Evolutionary conservation across 2,329 filamentous ascomycete genomes (phyloP).

Genomic region (Coniochaeta hoffmannii): DNA sequence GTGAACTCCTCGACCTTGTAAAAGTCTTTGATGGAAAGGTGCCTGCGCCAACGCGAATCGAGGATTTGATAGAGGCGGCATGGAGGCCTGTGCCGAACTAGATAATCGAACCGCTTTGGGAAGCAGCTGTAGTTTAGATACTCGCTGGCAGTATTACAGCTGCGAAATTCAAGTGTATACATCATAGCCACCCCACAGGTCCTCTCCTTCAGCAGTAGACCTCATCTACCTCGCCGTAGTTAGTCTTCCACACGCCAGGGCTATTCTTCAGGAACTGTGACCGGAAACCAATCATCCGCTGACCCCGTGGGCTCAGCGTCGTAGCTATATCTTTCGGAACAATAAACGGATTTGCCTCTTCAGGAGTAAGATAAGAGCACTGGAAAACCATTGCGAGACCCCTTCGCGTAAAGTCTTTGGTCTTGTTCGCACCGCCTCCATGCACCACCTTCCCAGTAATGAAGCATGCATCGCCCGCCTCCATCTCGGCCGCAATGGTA

Average conservation of each 20-base stretch:
- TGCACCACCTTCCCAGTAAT: conserved; percentile 25
- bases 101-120: too few species aligned
- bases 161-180: too few species aligned
- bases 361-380: conserved; percentile 19
- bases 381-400: conserved; percentile 18
- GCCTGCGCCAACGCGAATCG: conserved; percentile 4
- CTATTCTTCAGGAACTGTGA: conserved; percentile 18
- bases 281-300: conserved; percentile 20
- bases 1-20: conserved; percentile 4
- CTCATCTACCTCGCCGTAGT: conserved; percentile 13
- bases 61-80: conserved; percentile 7
- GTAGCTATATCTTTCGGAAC: conserved; percentile 13
- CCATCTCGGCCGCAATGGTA: conserved; percentile 18
- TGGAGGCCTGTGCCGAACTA: background rate
- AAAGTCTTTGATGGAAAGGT: conserved; percentile 10
- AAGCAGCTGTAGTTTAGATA: too few species aligned
- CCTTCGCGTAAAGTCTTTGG: conserved; percentile 14
- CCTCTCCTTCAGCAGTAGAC: conserved; percentile 4
- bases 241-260: conserved; percentile 18
- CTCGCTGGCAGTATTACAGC: too few species aligned
- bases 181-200: too few species aligned
- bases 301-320: conserved; percentile 13
- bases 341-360: conserved; percentile 19
- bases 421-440: conserved; percentile 22
- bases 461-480: conserved; percentile 20